Conservation (phyloP, 306 rosid genomes). For the Herpetospermum pedunculosum region DNA sequence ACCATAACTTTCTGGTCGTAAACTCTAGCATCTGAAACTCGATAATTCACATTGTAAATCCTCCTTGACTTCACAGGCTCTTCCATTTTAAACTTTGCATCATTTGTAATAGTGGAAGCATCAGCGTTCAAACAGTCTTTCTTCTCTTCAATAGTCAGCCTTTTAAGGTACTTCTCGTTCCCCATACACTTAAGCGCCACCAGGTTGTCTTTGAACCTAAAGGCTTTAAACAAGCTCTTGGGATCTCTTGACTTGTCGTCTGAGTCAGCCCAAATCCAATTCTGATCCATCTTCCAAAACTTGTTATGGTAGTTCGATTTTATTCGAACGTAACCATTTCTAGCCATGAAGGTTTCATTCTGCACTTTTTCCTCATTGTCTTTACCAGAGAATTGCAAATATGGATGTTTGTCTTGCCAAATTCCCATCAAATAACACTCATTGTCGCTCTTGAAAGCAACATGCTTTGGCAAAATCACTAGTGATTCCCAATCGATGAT, state of each 20-base stretch:
- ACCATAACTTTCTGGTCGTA: background rate
- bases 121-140: background rate
- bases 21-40: background rate
- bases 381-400: background rate
- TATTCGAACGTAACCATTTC: background rate
- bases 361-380: too few relatives aligned
- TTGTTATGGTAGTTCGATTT: background rate
- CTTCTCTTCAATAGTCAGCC: background rate
- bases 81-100: background rate
- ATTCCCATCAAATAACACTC: background rate
- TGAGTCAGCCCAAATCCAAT: background rate
- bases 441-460: background rate
- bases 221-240: background rate
- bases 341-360: too few relatives aligned
- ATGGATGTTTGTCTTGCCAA: background rate
- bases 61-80: background rate
- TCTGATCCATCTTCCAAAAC: background rate
- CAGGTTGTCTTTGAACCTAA: background rate
- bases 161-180: background rate
- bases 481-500: background rate
- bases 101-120: background rate
- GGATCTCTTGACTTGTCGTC: background rate
- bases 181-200: background rate
- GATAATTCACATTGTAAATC: background rate
- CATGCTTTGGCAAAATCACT: background rate